A percentile compares a stretch with the other conserved stretches of the same genome.
phyloP scores from a whole-genome alignment of 164 flowering plant genomes.

The Berberis thunbergii region DNA sequence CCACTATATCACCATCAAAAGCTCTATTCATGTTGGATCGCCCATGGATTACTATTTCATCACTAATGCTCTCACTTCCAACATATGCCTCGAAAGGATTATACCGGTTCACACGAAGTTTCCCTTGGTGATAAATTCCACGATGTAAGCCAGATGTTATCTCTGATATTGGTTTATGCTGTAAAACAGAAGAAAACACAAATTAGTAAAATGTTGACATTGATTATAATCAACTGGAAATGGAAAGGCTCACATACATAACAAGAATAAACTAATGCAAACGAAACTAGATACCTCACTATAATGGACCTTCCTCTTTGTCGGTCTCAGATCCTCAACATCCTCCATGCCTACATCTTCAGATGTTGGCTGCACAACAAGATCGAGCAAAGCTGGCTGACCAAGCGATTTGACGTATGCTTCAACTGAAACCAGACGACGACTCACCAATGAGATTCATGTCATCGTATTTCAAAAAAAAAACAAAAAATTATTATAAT shows the following conservation, averaged over 20 bases:
- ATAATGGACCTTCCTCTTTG: constrained; percentile 75
- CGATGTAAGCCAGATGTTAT: constrained; percentile 86
- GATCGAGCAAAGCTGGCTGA: constrained; percentile 77
- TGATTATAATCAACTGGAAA: no score
- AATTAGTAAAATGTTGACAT: neutral
- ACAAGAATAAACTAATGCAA: neutral
- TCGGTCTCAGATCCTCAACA: constrained; percentile 80
- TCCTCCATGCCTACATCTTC: constrained; percentile 75
- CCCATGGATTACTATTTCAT: constrained; percentile 85
- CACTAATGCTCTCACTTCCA: constrained; percentile 99
- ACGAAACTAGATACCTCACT: constrained; percentile 49
- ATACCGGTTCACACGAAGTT: constrained; percentile 93
- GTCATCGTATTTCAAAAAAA: no score
- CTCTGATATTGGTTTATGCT: constrained; percentile 99
- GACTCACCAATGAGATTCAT: neutral
- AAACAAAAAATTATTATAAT: no score
- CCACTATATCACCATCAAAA: constrained; percentile 95
- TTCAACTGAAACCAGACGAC: constrained; percentile 55
- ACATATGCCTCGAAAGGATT: constrained; percentile 99
- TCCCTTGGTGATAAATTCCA: constrained; percentile 96
- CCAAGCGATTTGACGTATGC: constrained; percentile 78
- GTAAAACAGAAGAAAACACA: constrained; percentile 16
- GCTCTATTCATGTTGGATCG: constrained; percentile 93
- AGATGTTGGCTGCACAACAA: constrained; percentile 60
- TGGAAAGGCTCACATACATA: no score